phyloP scores from a whole-genome alignment of 768 basidiomycete species.

The Russula dissimulans region DNA sequence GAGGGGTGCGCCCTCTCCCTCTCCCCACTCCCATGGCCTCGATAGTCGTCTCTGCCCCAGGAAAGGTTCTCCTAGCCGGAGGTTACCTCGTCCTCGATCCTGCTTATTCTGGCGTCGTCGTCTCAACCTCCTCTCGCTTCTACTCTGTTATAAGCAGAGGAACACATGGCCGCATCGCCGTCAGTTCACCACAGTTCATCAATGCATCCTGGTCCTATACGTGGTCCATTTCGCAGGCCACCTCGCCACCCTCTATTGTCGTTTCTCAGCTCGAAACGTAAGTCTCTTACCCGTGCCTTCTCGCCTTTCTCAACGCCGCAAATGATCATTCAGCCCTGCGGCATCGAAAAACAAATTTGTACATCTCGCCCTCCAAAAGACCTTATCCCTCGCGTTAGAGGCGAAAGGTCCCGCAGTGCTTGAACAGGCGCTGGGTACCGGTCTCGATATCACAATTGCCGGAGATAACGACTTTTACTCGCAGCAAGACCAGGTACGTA shows the following conservation, averaged over 20 bases:
- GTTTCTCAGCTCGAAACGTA: conserved; percentile 25
- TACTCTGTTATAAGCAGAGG: conserved; percentile 62
- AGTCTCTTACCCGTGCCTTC: background rate
- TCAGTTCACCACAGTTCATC: conserved; percentile 88
- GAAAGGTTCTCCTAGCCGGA: conserved; percentile 91
- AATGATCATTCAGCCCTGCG: conserved; percentile 9
- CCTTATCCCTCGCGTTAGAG: conserved; percentile 60
- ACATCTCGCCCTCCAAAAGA: conserved; percentile 75
- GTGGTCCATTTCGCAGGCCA: conserved; percentile 33
- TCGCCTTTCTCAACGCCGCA: background rate
- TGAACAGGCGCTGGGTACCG: conserved; percentile 36
- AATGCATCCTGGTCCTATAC: conserved; percentile 69
- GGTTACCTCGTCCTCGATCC: conserved; percentile 96
- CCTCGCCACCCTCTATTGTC: conserved; percentile 14
- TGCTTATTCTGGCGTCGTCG: conserved; percentile 73
- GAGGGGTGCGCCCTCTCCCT: background rate
- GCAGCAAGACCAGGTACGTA: conserved; percentile 68
- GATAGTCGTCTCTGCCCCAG: conserved; percentile 82
- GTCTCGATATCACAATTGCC: conserved; percentile 70
- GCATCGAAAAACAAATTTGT: conserved; percentile 79
- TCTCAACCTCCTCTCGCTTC: conserved; percentile 91
- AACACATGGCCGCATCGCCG: conserved; percentile 42
- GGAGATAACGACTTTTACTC: conserved; percentile 99
- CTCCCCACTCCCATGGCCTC: conserved; percentile 22
- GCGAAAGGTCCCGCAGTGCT: conserved; percentile 38